These are phyloP conservation scores for Nitzschia palea DNA, from an alignment of 108 stramenopile genomes.

Conservation along the genomic window DNA sequence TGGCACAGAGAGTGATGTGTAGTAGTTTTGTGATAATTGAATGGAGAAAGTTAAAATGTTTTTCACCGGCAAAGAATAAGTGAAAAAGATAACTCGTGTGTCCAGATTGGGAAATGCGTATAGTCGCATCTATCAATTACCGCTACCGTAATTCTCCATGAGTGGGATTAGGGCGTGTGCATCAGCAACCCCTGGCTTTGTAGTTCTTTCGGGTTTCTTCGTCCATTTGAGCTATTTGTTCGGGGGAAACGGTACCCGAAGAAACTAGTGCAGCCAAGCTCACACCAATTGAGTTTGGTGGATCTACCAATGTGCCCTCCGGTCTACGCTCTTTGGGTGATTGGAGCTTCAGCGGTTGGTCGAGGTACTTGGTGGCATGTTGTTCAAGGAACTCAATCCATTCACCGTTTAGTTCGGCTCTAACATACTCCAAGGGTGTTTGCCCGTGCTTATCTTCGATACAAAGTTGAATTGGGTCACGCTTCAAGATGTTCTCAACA, in stretches of 20 bases:
- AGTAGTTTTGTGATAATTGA: too few species aligned
- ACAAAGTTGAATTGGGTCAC: conserved; percentile 62
- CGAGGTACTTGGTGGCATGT: conserved; percentile 57
- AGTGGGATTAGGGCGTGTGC: too few species aligned
- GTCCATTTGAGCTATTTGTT: conserved; percentile 26
- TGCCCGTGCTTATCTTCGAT: conserved; percentile 73
- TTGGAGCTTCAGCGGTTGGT: neutral
- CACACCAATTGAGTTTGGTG: conserved; percentile 25
- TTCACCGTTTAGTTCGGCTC: conserved; percentile 51
- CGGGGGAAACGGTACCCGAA: conserved; percentile 34
- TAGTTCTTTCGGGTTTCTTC: neutral
- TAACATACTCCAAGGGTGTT: conserved; percentile 78
- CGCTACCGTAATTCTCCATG: too few species aligned
- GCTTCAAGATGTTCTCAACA: conserved; percentile 39
- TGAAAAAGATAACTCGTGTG: too few species aligned
- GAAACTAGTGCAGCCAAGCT: conserved; percentile 37
- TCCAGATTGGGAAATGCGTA: too few species aligned
- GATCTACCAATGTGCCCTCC: conserved; percentile 30
- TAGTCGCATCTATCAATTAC: too few species aligned
- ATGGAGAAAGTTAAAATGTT: too few species aligned
- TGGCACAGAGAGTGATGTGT: too few species aligned
- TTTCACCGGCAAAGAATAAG: too few species aligned
- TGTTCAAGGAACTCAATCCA: conserved; percentile 72
- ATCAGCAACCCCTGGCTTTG: neutral
- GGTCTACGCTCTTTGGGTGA: conserved; percentile 17